phyloP scores from a whole-genome alignment of 345 rosid species.

The Eutrema heterophyllum region DNA sequence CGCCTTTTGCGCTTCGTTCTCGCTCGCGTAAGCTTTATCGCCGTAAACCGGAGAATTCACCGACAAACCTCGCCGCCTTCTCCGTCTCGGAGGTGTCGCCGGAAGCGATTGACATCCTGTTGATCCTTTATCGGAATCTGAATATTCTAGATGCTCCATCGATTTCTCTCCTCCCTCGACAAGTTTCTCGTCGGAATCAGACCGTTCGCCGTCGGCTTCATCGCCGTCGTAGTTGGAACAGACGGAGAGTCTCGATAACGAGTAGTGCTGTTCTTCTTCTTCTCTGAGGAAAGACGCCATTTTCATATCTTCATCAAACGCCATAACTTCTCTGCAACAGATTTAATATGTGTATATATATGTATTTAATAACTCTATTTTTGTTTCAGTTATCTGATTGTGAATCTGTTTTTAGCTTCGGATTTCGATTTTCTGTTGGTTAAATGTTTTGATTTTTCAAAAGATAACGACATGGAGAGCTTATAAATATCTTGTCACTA shows the following conservation, averaged over 20 bases:
- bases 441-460: neutral
- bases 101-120: slow-evolving; percentile 22
- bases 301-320: slow-evolving; percentile 27
- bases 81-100: slow-evolving; percentile 29
- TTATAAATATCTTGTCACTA: slow-evolving; percentile 9
- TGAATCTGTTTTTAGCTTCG: neutral
- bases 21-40: slow-evolving; percentile 71
- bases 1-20: slow-evolving; percentile 51
- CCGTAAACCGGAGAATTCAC: slow-evolving; percentile 11
- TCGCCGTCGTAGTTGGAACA: slow-evolving; percentile 31
- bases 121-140: slow-evolving; percentile 32
- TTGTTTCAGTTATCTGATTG: neutral
- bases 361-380: neutral
- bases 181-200: slow-evolving; percentile 14
- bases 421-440: slow-evolving; percentile 2
- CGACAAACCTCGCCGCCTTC: neutral
- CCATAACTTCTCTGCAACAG: slow-evolving; percentile 11
- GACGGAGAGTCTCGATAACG: slow-evolving; percentile 28
- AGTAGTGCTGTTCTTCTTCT: slow-evolving; percentile 20
- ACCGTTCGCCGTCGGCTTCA: slow-evolving; percentile 29
- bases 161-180: slow-evolving; percentile 1
- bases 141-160: slow-evolving; percentile 5
- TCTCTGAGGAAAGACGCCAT: slow-evolving; percentile 22
- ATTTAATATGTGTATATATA: neutral
- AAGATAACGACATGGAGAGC: slow-evolving; percentile 16